Conservation (phyloP, 768 basidiomycete species). For the Tremella fuciformis region DNA sequence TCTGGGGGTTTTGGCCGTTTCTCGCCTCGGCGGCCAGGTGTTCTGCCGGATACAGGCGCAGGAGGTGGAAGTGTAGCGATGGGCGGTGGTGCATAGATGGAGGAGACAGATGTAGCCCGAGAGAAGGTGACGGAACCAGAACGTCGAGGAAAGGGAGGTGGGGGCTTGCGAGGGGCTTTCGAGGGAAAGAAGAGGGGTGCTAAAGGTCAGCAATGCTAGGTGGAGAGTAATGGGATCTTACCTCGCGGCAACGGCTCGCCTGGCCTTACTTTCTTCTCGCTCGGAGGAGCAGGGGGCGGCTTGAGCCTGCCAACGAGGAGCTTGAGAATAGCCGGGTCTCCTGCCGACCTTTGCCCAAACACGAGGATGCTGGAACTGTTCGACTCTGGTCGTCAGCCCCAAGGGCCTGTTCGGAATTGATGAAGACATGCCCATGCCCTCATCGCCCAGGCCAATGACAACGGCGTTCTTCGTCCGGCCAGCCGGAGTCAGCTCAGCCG, state of each 20-base stretch:
- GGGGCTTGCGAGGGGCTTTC: constrained; percentile 28
- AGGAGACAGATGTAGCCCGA: constrained; percentile 27
- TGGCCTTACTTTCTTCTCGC: constrained; percentile 33
- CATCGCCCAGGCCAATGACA: constrained; percentile 47
- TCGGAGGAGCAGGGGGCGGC: constrained; percentile 26
- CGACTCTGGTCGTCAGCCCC: constrained; percentile 21
- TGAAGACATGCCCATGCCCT: constrained; percentile 33
- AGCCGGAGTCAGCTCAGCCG: constrained; percentile 13
- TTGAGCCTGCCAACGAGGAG: constrained; percentile 36
- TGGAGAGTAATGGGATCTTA: constrained; percentile 12
- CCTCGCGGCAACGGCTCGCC: constrained; percentile 50
- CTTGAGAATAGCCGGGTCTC: constrained; percentile 14
- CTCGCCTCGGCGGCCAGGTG: constrained; percentile 47
- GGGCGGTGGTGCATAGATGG: constrained; percentile 35
- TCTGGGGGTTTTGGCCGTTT: constrained; percentile 31
- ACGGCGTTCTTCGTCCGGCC: constrained; percentile 44
- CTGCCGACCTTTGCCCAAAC: constrained; percentile 35
- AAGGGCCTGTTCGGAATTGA: not conserved
- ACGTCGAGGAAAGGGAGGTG: constrained; percentile 29
- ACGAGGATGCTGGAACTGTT: constrained; percentile 52
- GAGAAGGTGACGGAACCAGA: constrained; percentile 26
- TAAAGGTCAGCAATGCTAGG: not conserved
- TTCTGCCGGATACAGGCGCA: constrained; percentile 33
- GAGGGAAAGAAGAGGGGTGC: constrained; percentile 42
- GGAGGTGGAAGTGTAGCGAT: constrained; percentile 14